phyloP scores from a whole-genome alignment of 225 moss, liverwort and hornwort species.

The Pleurozium schreberi region DNA sequence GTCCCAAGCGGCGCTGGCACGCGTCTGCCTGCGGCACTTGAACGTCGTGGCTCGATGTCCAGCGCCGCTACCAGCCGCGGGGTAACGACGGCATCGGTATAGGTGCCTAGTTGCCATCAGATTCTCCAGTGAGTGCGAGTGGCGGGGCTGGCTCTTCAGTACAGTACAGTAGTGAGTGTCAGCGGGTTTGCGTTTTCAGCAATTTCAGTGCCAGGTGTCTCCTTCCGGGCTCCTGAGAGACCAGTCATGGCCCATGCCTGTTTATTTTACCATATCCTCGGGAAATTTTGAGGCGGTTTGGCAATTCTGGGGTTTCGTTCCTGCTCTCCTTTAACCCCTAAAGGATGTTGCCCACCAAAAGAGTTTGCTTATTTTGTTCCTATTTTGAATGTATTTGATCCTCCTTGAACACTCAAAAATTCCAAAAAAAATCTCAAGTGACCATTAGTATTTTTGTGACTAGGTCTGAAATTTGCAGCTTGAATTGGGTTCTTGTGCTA shows the following conservation, averaged over 20 bases:
- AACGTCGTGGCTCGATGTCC: neutral
- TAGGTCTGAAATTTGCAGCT: too few relatives aligned
- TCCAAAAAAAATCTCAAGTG: too few relatives aligned
- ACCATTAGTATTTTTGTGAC: too few relatives aligned
- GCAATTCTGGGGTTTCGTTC: neutral
- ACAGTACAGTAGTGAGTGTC: neutral
- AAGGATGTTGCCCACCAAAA: too few relatives aligned
- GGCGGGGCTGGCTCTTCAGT: too few relatives aligned
- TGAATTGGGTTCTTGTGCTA: too few relatives aligned
- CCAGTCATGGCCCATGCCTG: neutral
- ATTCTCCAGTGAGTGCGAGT: neutral
- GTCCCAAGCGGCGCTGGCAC: too few relatives aligned
- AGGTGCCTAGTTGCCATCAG: neutral
- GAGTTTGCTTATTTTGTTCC: too few relatives aligned
- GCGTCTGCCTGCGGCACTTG: neutral
- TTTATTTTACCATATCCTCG: neutral
- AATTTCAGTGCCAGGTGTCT: neutral
- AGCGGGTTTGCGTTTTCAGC: neutral
- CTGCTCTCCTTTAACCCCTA: too few relatives aligned
- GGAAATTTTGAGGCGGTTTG: slow-evolving; percentile 12
- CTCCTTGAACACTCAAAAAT: too few relatives aligned
- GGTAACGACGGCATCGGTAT: too few relatives aligned
- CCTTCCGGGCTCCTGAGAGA: neutral
- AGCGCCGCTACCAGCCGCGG: neutral
- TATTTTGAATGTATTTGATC: too few relatives aligned